Base-by-base conservation (phyloP, 2,329 filamentous ascomycete species). In the Atkinsonella texensis region DNA sequence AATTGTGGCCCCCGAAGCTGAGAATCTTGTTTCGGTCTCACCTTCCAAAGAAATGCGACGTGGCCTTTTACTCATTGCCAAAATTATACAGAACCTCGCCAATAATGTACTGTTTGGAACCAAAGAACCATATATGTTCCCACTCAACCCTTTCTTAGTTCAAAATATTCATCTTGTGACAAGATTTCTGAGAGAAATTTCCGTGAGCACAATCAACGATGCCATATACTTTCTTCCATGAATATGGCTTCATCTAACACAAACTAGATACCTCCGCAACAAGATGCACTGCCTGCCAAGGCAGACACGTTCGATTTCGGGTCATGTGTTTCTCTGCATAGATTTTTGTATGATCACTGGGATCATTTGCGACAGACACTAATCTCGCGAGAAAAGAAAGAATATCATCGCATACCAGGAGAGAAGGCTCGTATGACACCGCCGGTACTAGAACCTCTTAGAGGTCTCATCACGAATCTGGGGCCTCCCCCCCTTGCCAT, bases 111-210 rank as follows among this genome's bases (percentile, higher is more conserved):
- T 85, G 1, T 86, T 86, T 57, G 83, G 83, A 4, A 80, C 81
- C 35, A 86, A 86, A 63, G 83, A 86, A 60, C 79, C 81, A 3
- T 86, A 84, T 60, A 86, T 86, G 83, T 83, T 80, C 55, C 80
- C 83, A 1, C 67, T 86, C 20, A 85, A 86, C 60, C 76, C 83
- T 53, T 86, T 86, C 54, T 65, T 86, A 20, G 80, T 81, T 0
- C 74, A 83, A 55, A 83, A 86, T 56, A 85, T 86, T 49, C 84
- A 83, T 61, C 70, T 74, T 35, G 80, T 86, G 15, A 85, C 81
- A 2, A 78, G 76, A 0, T 86, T 86, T 58, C 65, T 86, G 31
- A 73, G 81, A 28, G 79, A 84, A 59, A 85, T 86, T 54, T 85
- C 82, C 38, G 81, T 82, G 60, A 63, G 53, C 15, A 40, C 13